Evolutionary conservation across 2,329 filamentous ascomycete species (phyloP).

Genomic region (Bipolaris zeicola): DNA sequence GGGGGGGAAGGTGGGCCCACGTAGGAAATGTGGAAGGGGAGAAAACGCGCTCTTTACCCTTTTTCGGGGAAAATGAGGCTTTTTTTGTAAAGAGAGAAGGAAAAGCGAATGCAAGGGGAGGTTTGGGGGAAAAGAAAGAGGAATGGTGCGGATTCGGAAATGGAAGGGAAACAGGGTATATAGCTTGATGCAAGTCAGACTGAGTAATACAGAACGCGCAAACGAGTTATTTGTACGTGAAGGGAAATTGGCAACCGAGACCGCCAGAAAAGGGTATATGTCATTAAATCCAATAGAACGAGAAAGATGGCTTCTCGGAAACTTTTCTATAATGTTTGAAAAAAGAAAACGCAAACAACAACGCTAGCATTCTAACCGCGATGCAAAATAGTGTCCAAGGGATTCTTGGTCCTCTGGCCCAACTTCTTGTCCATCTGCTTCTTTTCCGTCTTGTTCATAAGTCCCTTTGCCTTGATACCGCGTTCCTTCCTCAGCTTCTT

Average conservation of each 20-base stretch:
- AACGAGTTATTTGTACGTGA: no score
- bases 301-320: neutral
- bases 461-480: slow-evolving; percentile 38
- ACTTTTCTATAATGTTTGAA: neutral
- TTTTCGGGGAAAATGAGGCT: no score
- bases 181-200: no score
- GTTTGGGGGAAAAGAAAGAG: neutral
- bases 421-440: slow-evolving; percentile 27
- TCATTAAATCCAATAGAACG: neutral
- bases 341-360: neutral
- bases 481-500: slow-evolving; percentile 58
- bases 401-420: slow-evolving; percentile 32
- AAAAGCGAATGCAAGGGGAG: no score
- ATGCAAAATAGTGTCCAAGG: slow-evolving; percentile 35
- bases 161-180: no score
- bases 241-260: no score
- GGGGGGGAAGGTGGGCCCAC: neutral
- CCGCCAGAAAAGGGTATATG: neutral
- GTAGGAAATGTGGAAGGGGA: no score
- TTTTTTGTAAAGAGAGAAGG: no score
- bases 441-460: slow-evolving; percentile 34
- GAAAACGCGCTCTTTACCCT: no score
- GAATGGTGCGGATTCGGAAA: no score
- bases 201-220: no score
- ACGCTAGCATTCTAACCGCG: slow-evolving; percentile 21